Percentiles rank a stretch among this genome's conserved stretches.
Conservation (phyloP, 73 alveolate species). For the Diophrys appendiculata region DNA sequence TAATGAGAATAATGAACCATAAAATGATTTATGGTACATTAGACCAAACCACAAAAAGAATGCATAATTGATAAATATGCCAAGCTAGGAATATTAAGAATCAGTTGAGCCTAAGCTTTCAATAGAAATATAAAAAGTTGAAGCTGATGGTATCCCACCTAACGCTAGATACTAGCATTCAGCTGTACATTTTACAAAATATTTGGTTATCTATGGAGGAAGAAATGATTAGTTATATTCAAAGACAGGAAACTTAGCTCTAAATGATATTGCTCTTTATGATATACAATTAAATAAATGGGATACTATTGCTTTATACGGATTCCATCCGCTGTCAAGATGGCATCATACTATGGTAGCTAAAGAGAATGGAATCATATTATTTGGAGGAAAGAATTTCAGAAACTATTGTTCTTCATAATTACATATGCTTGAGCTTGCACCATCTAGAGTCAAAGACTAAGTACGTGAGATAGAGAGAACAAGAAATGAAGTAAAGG, state of each 20-base stretch:
- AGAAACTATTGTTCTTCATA: conserved; percentile 6
- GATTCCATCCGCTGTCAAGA: conserved; percentile 33
- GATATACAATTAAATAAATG: conserved; percentile 18
- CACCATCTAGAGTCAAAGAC: background rate
- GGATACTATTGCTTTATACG: conserved; percentile 21
- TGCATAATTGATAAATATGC: background rate
- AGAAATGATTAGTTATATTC: background rate
- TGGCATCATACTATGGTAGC: conserved; percentile 28
- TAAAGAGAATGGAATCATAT: background rate
- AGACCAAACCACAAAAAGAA: conserved; percentile 20
- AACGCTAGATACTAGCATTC: conserved; percentile 21
- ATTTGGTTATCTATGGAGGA: conserved; percentile 35
- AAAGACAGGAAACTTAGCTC: conserved; percentile 8
- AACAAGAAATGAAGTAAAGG: background rate
- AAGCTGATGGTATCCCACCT: conserved; percentile 44
- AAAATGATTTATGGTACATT: conserved; percentile 27
- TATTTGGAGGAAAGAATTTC: conserved; percentile 29
- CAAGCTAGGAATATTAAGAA: background rate
- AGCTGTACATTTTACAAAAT: background rate
- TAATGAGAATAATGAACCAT: conserved; percentile 3
- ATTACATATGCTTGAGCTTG: conserved; percentile 9
- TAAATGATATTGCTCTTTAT: conserved; percentile 23
- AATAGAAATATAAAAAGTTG: conserved; percentile 13
- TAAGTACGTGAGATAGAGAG: background rate
- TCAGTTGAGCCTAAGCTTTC: background rate